These are phyloP conservation scores for Ulota crispa DNA, from an alignment of 225 moss, liverwort and hornwort genomes.

Conservation along the genomic window DNA sequence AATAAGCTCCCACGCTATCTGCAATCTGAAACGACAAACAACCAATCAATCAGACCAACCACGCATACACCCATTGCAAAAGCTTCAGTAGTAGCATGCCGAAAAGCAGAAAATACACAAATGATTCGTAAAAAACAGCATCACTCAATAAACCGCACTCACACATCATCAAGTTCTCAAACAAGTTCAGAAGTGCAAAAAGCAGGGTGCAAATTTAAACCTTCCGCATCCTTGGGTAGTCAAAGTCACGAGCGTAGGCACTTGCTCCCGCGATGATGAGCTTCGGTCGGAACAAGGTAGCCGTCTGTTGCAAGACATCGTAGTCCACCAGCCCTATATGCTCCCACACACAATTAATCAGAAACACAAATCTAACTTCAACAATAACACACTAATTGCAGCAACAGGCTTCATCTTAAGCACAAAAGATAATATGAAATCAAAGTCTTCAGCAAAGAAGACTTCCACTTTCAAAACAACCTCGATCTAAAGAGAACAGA, in stretches of 20 bases:
- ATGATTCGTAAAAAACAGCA: not conserved
- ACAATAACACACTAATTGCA: not conserved
- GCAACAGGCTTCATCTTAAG: not conserved
- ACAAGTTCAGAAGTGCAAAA: not conserved
- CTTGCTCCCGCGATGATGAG: conserved; percentile 84
- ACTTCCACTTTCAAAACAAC: not conserved
- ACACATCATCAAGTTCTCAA: conserved; percentile 8
- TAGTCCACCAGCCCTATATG: conserved; percentile 75
- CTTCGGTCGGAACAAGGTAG: conserved; percentile 79
- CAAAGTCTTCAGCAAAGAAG: not conserved
- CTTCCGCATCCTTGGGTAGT: conserved; percentile 84
- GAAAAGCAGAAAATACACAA: not conserved
- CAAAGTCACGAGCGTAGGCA: conserved; percentile 88
- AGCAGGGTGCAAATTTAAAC: conserved; percentile 24
- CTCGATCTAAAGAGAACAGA: not conserved
- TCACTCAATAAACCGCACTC: not conserved
- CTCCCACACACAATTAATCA: conserved; percentile 18
- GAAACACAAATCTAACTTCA: not conserved
- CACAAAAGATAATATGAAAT: not conserved
- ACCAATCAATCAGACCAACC: conserved; percentile 1
- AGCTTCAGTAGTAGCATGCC: not conserved
- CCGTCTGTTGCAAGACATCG: conserved; percentile 71
- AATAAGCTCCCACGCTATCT: conserved; percentile 79
- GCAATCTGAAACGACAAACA: conserved; percentile 63
- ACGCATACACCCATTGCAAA: conserved; percentile 1